These are phyloP conservation scores for Melastoma candidum DNA, from an alignment of 441 rosid genomes.

Conservation along the genomic window DNA sequence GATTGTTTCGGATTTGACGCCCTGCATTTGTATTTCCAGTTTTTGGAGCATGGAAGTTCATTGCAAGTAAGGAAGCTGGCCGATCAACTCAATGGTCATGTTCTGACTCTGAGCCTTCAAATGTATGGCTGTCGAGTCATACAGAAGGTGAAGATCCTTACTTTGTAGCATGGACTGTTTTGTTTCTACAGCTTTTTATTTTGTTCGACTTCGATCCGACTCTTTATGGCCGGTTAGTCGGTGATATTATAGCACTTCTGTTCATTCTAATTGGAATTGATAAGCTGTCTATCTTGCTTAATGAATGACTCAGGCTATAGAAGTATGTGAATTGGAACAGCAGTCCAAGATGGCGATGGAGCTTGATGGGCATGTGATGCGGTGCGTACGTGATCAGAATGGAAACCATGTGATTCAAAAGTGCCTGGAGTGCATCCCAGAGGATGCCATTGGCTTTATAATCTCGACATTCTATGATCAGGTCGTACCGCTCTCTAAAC, in stretches of 20 bases:
- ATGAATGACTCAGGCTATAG: slow-evolving; percentile 13
- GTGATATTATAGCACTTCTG: too few species aligned
- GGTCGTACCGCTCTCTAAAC: slow-evolving; percentile 16
- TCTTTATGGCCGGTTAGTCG: not conserved
- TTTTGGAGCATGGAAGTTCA: slow-evolving; percentile 73
- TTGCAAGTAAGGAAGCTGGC: slow-evolving; percentile 61
- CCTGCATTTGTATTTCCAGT: slow-evolving; percentile 26
- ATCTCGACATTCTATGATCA: slow-evolving; percentile 15
- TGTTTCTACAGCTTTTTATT: not conserved
- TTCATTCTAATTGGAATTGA: not conserved
- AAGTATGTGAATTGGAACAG: slow-evolving; percentile 20
- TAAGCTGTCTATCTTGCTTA: not conserved
- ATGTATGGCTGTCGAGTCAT: slow-evolving; percentile 89
- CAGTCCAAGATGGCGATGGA: slow-evolving; percentile 17
- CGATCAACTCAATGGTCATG: slow-evolving; percentile 60
- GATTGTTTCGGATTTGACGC: not conserved
- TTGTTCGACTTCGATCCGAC: not conserved
- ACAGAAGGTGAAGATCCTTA: slow-evolving; percentile 42
- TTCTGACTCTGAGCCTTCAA: slow-evolving; percentile 69
- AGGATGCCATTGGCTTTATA: slow-evolving; percentile 17
- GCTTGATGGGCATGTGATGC: slow-evolving; percentile 19
- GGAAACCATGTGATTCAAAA: slow-evolving; percentile 21
- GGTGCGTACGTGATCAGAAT: slow-evolving; percentile 19
- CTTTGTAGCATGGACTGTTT: not conserved
- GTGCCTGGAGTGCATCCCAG: slow-evolving; percentile 19